Percentiles rank a stretch among this genome's conserved stretches.
Evolutionary conservation across 129 eudicot genomes (phyloP).

Genomic region (Scalesia atractyloides): DNA sequence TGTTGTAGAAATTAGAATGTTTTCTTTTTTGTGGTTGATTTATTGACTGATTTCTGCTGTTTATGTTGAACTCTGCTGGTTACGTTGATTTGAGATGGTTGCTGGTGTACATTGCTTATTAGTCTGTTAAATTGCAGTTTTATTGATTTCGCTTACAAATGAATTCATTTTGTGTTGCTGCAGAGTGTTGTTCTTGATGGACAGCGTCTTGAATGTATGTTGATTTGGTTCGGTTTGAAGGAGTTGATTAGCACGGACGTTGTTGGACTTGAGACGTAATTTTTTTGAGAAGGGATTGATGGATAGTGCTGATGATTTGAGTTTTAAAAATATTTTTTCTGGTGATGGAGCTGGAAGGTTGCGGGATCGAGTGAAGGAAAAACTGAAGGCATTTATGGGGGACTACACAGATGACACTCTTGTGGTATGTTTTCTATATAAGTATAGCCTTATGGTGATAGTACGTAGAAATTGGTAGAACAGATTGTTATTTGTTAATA

Average conservation of each 20-base stretch:
- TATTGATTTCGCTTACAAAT: constrained; percentile 1
- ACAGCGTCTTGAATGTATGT: constrained; percentile 8
- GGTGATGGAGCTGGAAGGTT: constrained; percentile 71
- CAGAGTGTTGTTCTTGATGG: constrained; percentile 17
- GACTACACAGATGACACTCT: constrained; percentile 94
- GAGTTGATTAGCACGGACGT: not conserved
- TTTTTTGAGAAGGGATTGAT: constrained; percentile 22
- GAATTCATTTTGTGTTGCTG: constrained; percentile 13
- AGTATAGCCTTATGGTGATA: not conserved
- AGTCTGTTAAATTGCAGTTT: constrained; percentile 4
- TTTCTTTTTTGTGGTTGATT: too few relatives aligned
- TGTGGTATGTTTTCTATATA: constrained; percentile 47
- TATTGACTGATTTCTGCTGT: not conserved
- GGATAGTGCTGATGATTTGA: constrained; percentile 53
- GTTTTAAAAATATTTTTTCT: constrained; percentile 55
- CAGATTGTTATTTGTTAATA: constrained; percentile 13
- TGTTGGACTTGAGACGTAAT: constrained; percentile 13
- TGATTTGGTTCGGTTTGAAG: constrained; percentile 31
- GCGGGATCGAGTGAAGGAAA: constrained; percentile 62
- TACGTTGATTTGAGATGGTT: constrained; percentile 14
- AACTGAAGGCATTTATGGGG: constrained; percentile 87
- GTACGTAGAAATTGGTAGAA: constrained; percentile 14
- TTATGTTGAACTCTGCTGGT: constrained; percentile 11
- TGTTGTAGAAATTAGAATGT: too few relatives aligned
- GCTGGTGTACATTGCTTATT: constrained; percentile 15